A percentile compares a stretch with the other conserved stretches of the same genome.
These are phyloP conservation scores for Microbotryum violaceum DNA, from an alignment of 1,284 basidiomycete genomes.

Conservation along the genomic window DNA sequence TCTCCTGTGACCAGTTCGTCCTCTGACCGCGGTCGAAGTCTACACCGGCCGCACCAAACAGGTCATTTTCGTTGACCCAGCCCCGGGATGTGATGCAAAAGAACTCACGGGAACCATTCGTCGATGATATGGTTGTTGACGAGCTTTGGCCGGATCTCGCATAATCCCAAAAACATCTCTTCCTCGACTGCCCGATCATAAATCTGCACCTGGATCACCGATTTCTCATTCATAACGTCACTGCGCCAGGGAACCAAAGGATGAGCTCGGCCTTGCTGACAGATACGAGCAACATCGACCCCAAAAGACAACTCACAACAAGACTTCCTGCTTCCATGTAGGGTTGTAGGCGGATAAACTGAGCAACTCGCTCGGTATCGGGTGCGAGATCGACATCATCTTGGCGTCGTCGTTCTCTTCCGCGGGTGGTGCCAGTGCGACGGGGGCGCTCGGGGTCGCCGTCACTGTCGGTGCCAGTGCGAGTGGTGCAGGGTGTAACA, in stretches of 20 bases:
- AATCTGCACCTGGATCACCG: conserved; percentile 78
- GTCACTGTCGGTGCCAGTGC: neutral
- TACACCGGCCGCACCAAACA: conserved; percentile 5
- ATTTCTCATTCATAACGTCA: conserved; percentile 87
- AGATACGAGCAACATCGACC: neutral
- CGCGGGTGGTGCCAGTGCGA: neutral
- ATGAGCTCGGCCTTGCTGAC: neutral
- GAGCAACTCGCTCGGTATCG: neutral
- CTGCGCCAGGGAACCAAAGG: conserved; percentile 45
- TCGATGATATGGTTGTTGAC: conserved; percentile 89
- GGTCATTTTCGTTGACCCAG: neutral
- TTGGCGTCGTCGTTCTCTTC: neutral
- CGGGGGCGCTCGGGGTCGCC: neutral
- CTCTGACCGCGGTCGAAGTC: conserved; percentile 10
- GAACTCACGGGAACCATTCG: conserved; percentile 84
- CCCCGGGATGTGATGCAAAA: neutral
- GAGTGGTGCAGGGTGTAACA: neutral
- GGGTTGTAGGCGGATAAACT: conserved; percentile 62
- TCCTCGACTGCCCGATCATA: conserved; percentile 83
- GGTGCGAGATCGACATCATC: neutral
- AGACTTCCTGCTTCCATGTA: conserved; percentile 97
- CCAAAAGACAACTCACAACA: conserved; percentile 61
- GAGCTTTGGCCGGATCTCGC: conserved; percentile 83
- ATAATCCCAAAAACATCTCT: conserved; percentile 79
- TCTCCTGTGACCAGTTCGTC: conserved; percentile 76